A percentile compares a stretch with the other conserved stretches of the same genome.
These are phyloP conservation scores for Trichoderma brevicompactum DNA, from an alignment of 2,329 filamentous ascomycete genomes.

Conservation along the genomic window DNA sequence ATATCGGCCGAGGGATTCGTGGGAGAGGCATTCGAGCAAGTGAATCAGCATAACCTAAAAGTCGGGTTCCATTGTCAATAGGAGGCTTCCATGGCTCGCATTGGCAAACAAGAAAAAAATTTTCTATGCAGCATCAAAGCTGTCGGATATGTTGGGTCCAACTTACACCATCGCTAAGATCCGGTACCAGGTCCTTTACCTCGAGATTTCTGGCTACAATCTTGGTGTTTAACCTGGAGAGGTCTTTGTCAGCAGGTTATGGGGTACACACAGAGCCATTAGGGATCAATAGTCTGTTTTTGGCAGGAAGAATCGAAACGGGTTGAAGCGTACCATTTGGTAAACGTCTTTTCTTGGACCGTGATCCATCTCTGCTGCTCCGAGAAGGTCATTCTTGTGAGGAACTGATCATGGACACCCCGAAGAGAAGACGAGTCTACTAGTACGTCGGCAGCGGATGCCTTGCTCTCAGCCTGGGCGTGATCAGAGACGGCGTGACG, in stretches of 20 bases:
- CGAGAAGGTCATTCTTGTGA: constrained; percentile 65
- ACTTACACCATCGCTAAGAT: constrained; percentile 92
- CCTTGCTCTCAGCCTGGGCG: constrained; percentile 41
- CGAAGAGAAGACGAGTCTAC: constrained; percentile 43
- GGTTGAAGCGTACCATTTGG: constrained; percentile 70
- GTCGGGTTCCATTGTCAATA: constrained; percentile 29
- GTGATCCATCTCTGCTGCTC: constrained; percentile 71
- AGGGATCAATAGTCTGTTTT: constrained; percentile 18
- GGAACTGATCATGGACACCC: constrained; percentile 54
- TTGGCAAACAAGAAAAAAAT: not conserved
- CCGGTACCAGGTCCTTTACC: constrained; percentile 84
- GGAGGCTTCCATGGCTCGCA: not conserved
- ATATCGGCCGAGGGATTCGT: constrained; percentile 94
- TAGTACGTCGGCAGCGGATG: constrained; percentile 42
- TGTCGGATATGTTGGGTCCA: not conserved
- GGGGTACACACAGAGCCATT: not conserved
- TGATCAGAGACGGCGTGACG: constrained; percentile 31
- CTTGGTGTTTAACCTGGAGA: constrained; percentile 88
- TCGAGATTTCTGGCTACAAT: constrained; percentile 76
- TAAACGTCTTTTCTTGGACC: constrained; percentile 98
- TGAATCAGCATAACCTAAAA: constrained; percentile 88
- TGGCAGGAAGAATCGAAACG: not conserved
- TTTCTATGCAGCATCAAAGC: not conserved
- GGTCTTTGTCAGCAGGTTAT: not conserved
- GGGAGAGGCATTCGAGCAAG: constrained; percentile 92